Percentiles rank a stretch among this genome's conserved stretches.
These are phyloP conservation scores for Zychaea mexicana DNA, from an alignment of 371 early-diverging fungal genomes.

Conservation along the genomic window DNA sequence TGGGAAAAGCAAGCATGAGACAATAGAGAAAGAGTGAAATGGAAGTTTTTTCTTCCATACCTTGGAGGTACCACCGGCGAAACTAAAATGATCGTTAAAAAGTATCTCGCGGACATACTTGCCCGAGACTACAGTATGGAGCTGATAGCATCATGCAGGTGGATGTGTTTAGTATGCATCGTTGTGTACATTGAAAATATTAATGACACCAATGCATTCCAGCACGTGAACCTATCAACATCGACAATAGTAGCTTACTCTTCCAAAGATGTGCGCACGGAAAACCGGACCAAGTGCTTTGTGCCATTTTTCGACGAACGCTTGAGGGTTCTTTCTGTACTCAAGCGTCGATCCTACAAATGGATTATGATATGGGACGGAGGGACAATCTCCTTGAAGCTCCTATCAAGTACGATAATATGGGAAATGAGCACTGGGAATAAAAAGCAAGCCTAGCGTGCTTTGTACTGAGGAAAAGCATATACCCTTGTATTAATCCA, in stretches of 20 bases:
- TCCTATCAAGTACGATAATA: too few relatives aligned
- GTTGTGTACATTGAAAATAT: too few relatives aligned
- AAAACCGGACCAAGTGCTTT: conserved; percentile 12
- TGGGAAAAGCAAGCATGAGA: too few relatives aligned
- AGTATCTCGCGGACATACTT: conserved; percentile 17
- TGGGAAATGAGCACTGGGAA: too few relatives aligned
- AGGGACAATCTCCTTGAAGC: background rate
- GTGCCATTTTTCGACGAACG: conserved; percentile 14
- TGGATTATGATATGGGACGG: conserved; percentile 15
- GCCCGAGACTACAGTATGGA: conserved; percentile 15
- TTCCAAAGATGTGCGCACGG: conserved; percentile 15
- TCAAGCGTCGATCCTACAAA: conserved; percentile 14
- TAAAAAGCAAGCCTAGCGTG: too few relatives aligned
- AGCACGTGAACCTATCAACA: too few relatives aligned
- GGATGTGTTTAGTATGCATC: background rate
- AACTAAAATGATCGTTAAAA: conserved; percentile 20
- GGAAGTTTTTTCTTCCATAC: conserved; percentile 4
- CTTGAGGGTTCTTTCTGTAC: conserved; percentile 12
- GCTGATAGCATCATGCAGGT: conserved; percentile 2
- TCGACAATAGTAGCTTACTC: conserved; percentile 2
- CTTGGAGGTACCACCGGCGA: conserved; percentile 2
- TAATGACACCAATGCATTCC: too few relatives aligned
- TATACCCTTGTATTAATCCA: background rate
- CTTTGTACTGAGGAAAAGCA: too few relatives aligned
- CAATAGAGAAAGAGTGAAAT: too few relatives aligned